Percentiles rank a stretch among this genome's conserved stretches.
These are phyloP conservation scores for Nicotiana rustica DNA, from an alignment of 305 asterid species.

Conservation along the genomic window DNA sequence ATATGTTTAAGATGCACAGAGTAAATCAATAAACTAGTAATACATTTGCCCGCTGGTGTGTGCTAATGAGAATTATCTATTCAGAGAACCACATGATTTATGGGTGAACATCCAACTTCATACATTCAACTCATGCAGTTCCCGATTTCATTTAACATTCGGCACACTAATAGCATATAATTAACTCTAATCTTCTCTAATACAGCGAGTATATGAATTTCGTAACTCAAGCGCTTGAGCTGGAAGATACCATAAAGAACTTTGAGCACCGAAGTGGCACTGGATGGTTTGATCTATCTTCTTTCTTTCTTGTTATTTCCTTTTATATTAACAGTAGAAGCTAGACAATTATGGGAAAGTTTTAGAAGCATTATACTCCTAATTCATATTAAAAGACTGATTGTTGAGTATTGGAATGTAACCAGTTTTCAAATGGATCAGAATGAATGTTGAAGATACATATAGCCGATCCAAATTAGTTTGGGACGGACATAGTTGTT, in stretches of 20 bases:
- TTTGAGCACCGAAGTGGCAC: conserved; percentile 58
- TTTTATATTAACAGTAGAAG: not conserved
- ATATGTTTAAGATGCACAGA: not conserved
- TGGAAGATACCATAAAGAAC: conserved; percentile 82
- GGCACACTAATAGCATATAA: not conserved
- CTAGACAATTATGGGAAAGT: conserved; percentile 7
- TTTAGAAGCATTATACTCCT: conserved; percentile 17
- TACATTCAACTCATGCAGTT: conserved; percentile 20
- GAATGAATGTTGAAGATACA: conserved; percentile 18
- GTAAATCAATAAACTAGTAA: conserved; percentile 19
- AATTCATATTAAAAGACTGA: not conserved
- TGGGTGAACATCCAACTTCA: conserved; percentile 29
- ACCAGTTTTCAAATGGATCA: not conserved
- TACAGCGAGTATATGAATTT: conserved; percentile 73
- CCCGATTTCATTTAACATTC: conserved; percentile 5
- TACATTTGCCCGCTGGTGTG: not conserved
- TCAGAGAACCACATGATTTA: conserved; percentile 23
- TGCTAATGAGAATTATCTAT: conserved; percentile 30
- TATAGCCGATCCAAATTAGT: not conserved
- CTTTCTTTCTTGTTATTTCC: conserved; percentile 22
- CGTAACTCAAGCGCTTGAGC: conserved; percentile 75
- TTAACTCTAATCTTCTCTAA: conserved; percentile 33
- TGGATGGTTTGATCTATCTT: conserved; percentile 62
- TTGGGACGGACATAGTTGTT: conserved; percentile 8
- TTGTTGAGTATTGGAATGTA: conserved; percentile 7